A percentile compares a stretch with the other conserved stretches of the same genome.
Evolutionary conservation across 495 filamentous ascomycete genomes (phyloP).

Genomic region (Xylaria palmicola): DNA sequence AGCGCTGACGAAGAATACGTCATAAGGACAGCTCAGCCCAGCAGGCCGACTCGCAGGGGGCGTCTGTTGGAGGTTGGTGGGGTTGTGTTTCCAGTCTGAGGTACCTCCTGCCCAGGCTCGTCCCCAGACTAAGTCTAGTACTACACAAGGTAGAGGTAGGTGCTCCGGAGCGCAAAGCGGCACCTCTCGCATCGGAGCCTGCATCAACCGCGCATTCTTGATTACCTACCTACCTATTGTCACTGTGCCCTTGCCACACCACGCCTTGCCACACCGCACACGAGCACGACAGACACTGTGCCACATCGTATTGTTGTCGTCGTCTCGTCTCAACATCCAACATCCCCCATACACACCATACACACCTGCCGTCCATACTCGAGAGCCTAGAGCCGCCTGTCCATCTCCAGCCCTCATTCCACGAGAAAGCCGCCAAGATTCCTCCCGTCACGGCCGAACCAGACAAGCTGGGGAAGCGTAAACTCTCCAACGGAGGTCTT

Average conservation of each 20-base stretch:
- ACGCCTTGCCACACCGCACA: too few species aligned
- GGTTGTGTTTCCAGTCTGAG: neutral
- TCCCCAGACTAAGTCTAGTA: neutral
- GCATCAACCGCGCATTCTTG: too few species aligned
- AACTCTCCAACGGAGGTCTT: conserved; percentile 72
- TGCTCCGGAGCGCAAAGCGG: too few species aligned
- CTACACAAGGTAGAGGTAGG: too few species aligned
- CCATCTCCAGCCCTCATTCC: neutral
- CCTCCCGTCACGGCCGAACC: conserved; percentile 11
- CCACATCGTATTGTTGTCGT: neutral
- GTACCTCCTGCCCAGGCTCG: neutral
- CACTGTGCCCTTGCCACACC: too few species aligned
- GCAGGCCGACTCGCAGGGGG: neutral
- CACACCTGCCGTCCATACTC: too few species aligned
- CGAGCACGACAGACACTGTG: too few species aligned
- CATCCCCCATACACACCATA: neutral
- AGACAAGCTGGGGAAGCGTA: conserved; percentile 74
- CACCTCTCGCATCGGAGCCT: too few species aligned
- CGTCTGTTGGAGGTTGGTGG: conserved; percentile 1
- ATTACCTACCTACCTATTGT: too few species aligned
- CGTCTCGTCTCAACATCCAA: neutral
- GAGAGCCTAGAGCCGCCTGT: neutral
- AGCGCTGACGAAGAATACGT: conserved; percentile 4
- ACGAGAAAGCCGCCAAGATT: conserved; percentile 14
- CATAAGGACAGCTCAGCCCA: neutral